Evolutionary conservation across 2,329 filamentous ascomycete species (phyloP).

Genomic region (Zymoseptoria crescenta): DNA sequence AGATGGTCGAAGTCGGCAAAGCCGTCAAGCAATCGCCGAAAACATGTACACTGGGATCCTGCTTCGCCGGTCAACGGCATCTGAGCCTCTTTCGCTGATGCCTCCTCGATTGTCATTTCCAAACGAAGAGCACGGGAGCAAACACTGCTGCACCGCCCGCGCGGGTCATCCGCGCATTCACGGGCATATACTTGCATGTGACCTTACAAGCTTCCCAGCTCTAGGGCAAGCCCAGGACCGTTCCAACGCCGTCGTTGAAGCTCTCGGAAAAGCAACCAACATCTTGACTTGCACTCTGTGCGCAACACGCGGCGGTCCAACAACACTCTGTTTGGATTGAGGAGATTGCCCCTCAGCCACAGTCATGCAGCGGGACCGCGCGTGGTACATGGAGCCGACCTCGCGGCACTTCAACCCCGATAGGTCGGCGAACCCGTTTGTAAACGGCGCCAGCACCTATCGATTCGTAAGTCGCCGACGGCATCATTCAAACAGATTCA

Average conservation of each 20-base stretch:
- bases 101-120: background rate
- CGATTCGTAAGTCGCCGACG: slow-evolving; percentile 6
- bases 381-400: background rate
- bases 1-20: background rate
- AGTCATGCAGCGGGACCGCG: background rate
- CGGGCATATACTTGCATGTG: background rate
- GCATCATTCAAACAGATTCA: background rate
- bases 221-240: background rate
- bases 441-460: slow-evolving; percentile 13
- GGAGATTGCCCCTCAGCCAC: background rate
- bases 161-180: background rate
- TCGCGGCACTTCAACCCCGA: slow-evolving; percentile 8
- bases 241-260: background rate
- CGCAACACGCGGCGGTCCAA: background rate
- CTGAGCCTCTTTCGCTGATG: background rate
- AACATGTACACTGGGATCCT: background rate
- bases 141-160: background rate
- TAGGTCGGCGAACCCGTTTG: slow-evolving; percentile 10
- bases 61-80: background rate
- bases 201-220: background rate
- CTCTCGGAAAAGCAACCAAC: background rate
- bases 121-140: background rate
- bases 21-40: background rate
- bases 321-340: background rate
- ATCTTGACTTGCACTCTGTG: background rate